These are phyloP conservation scores for Rhodomyrtus tomentosa DNA, from an alignment of 345 rosid species.

Conservation along the genomic window DNA sequence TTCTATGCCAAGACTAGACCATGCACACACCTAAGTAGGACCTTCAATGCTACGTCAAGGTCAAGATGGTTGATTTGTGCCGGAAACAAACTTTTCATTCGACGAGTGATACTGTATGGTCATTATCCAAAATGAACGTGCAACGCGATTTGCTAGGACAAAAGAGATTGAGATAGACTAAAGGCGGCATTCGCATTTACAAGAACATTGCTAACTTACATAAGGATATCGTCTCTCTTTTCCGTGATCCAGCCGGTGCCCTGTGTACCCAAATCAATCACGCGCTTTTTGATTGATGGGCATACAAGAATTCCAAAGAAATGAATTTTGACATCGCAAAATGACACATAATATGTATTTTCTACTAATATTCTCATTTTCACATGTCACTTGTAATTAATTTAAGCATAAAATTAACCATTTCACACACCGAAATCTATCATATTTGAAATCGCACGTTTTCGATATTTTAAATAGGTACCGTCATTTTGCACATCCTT, in stretches of 20 bases:
- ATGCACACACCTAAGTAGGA: no score
- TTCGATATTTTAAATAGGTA: no score
- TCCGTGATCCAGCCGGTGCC: not conserved
- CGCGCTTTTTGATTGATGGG: not conserved
- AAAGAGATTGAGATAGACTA: not conserved
- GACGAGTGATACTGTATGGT: no score
- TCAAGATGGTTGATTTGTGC: not conserved
- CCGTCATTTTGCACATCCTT: no score
- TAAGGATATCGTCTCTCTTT: not conserved
- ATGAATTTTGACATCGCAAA: not conserved
- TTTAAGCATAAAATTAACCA: no score
- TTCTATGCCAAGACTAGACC: no score
- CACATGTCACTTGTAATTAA: no score
- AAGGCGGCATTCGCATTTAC: not conserved
- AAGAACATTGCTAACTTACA: not conserved
- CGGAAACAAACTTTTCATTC: no score
- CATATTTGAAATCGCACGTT: no score
- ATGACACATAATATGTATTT: not conserved
- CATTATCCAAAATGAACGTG: no score
- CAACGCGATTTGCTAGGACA: no score
- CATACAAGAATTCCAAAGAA: not conserved
- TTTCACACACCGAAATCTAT: no score
- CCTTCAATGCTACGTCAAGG: not conserved
- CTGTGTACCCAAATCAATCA: not conserved
- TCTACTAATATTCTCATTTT: not conserved